Evolutionary conservation across 2,329 filamentous ascomycete genomes (phyloP).

Genomic region (Pseudogymnoascus sp.): DNA sequence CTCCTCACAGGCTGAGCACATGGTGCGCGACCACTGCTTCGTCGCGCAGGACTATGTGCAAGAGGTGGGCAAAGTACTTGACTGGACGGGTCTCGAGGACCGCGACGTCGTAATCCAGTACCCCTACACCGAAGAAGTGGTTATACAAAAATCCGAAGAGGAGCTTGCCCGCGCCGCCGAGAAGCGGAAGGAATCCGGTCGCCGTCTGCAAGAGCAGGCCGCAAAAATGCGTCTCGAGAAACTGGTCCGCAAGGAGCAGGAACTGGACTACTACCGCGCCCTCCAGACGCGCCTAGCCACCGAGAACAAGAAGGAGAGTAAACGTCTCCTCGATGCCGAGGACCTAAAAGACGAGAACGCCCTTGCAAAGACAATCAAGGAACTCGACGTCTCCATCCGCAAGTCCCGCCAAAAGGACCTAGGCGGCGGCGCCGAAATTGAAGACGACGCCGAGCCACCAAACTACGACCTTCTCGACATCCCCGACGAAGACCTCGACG

Average conservation of each 20-base stretch:
- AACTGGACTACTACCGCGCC: slow-evolving; percentile 87
- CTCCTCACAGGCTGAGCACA: slow-evolving; percentile 76
- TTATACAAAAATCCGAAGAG: slow-evolving; percentile 88
- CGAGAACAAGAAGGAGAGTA: slow-evolving; percentile 84
- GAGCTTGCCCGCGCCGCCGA: slow-evolving; percentile 86
- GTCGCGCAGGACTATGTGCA: slow-evolving; percentile 75
- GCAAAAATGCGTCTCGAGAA: slow-evolving; percentile 96
- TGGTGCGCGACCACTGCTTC: slow-evolving; percentile 85
- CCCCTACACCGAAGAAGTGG: slow-evolving; percentile 83
- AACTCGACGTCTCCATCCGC: slow-evolving; percentile 83
- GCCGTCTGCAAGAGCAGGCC: slow-evolving; percentile 87
- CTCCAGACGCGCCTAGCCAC: slow-evolving; percentile 65
- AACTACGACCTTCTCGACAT: slow-evolving; percentile 84
- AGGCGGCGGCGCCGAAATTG: slow-evolving; percentile 70
- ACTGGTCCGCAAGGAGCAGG: slow-evolving; percentile 89
- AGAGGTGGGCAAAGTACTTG: slow-evolving; percentile 70
- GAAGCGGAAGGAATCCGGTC: slow-evolving; percentile 87
- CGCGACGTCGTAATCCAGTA: slow-evolving; percentile 86
- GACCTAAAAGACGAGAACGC: slow-evolving; percentile 88
- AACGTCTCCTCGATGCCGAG: slow-evolving; percentile 76
- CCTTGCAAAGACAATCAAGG: slow-evolving; percentile 75
- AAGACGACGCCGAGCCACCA: slow-evolving; percentile 70
- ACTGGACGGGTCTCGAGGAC: slow-evolving; percentile 89
- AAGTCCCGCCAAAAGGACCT: slow-evolving; percentile 91
- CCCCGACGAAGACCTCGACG: slow-evolving; percentile 87